phyloP scores from a whole-genome alignment of 148 eudicot species.

The Camellia japonica region DNA sequence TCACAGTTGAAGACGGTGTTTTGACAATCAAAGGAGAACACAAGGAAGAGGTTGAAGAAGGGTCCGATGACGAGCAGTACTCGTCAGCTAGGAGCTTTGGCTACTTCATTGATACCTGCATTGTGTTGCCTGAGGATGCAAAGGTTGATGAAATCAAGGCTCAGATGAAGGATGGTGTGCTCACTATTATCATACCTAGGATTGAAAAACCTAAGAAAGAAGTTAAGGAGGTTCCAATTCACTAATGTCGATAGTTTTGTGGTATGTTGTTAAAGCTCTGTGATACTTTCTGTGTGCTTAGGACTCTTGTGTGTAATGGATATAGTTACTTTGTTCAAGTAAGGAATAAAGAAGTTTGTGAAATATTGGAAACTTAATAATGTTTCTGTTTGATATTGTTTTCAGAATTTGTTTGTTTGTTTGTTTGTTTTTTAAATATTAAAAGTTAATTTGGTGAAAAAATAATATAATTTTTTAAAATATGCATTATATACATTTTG shows the following conservation, averaged over 20 bases:
- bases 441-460: no score
- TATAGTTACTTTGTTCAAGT: background rate
- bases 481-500: no score
- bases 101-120: background rate
- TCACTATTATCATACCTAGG: background rate
- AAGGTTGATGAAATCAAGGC: conserved; percentile 6
- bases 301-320: background rate
- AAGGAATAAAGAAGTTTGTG: background rate
- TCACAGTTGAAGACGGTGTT: background rate
- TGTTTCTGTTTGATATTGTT: no score
- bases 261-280: background rate
- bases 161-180: background rate
- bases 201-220: background rate
- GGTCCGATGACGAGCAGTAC: background rate
- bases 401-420: no score
- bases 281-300: background rate
- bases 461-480: no score
- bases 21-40: conserved; percentile 8
- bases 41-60: background rate
- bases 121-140: conserved; percentile 13
- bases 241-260: background rate
- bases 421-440: no score
- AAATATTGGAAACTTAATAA: background rate
- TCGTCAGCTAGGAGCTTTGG: background rate
- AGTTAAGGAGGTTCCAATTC: background rate